Conservation (phyloP, 1,139 yeast genomes). For the Yamadazyma blattariae region DNA sequence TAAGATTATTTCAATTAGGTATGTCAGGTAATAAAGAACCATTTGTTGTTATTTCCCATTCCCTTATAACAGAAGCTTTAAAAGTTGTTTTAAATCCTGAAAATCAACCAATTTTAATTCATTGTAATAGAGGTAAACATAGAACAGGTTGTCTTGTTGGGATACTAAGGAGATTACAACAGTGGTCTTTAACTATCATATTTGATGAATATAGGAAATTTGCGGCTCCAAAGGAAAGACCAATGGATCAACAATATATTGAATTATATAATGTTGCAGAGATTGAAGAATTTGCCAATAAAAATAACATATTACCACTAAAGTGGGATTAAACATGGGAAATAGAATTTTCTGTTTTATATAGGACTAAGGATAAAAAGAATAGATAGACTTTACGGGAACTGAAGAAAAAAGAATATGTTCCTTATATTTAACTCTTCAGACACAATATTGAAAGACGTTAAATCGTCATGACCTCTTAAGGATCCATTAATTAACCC, state of each 20-base stretch:
- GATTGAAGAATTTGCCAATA: slow-evolving; percentile 50
- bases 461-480: too few species aligned
- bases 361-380: too few species aligned
- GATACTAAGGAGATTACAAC: slow-evolving; percentile 79
- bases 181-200: slow-evolving; percentile 90
- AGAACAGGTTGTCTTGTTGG: slow-evolving; percentile 96
- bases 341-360: too few species aligned
- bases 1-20: slow-evolving; percentile 80
- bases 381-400: background rate
- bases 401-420: background rate
- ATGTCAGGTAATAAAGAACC: slow-evolving; percentile 97
- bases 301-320: slow-evolving; percentile 61
- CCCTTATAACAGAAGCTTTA: slow-evolving; percentile 74
- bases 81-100: slow-evolving; percentile 77
- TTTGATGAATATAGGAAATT: slow-evolving; percentile 92
- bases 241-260: slow-evolving; percentile 92
- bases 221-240: slow-evolving; percentile 93
- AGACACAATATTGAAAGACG: too few species aligned
- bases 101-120: slow-evolving; percentile 88
- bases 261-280: slow-evolving; percentile 76
- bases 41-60: slow-evolving; percentile 79
- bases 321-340: slow-evolving; percentile 46
- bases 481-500: too few species aligned
- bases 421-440: too few species aligned
- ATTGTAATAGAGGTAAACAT: slow-evolving; percentile 95